Evolutionary conservation across 768 basidiomycete species (phyloP).

Genomic region (Piloderma croceum): DNA sequence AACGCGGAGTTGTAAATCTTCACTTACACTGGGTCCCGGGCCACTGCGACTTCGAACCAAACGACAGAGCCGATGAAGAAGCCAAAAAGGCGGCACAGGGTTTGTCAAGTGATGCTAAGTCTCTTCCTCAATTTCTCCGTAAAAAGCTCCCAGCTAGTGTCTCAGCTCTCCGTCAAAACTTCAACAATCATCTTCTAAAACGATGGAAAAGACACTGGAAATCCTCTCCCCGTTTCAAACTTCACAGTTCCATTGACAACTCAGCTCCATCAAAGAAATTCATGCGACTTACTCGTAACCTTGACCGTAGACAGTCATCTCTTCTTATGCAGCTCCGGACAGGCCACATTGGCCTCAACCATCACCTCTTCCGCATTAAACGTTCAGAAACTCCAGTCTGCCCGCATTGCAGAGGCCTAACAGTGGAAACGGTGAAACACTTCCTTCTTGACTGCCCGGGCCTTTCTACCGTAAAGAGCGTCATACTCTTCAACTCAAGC

Average conservation of each 20-base stretch:
- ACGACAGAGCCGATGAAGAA: constrained; percentile 18
- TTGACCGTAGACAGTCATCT: constrained; percentile 1
- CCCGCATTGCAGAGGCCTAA: background rate
- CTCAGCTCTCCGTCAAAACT: constrained; percentile 1
- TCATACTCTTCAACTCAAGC: too few relatives aligned
- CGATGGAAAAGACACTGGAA: constrained; percentile 1
- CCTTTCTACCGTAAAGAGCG: too few relatives aligned
- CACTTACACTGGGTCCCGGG: constrained; percentile 16
- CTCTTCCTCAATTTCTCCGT: background rate
- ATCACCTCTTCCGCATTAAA: constrained; percentile 2
- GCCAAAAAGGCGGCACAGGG: constrained; percentile 16
- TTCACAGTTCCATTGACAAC: constrained; percentile 13
- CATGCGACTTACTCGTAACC: too few relatives aligned
- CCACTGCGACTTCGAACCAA: constrained; percentile 12
- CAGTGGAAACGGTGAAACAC: constrained; percentile 2
- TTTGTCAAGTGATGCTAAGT: background rate
- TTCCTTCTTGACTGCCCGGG: constrained; percentile 3
- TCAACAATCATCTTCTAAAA: background rate
- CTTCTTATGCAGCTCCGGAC: constrained; percentile 3
- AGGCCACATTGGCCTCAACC: constrained; percentile 3
- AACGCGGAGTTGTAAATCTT: background rate
- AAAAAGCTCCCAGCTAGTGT: background rate
- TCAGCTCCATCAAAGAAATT: constrained; percentile 27
- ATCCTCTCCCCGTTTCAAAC: constrained; percentile 1
- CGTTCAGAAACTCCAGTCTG: background rate